phyloP scores from a whole-genome alignment of 495 filamentous ascomycete species.

The Friedmanniomyces simplex region DNA sequence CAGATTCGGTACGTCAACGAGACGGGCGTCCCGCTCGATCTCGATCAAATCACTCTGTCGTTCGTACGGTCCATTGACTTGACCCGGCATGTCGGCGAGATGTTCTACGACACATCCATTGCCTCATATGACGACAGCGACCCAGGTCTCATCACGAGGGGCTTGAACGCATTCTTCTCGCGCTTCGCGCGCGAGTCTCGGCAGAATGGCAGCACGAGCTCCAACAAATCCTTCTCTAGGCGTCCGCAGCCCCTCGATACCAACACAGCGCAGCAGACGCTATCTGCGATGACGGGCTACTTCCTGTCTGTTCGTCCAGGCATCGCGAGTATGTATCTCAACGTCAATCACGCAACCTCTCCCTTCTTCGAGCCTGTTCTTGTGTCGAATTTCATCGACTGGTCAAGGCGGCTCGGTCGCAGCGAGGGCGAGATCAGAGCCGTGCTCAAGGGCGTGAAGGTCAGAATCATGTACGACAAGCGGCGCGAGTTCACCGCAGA shows the following conservation, averaged over 20 bases:
- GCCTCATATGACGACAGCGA: background rate
- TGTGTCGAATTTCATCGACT: background rate
- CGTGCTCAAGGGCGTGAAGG: slow-evolving; percentile 7
- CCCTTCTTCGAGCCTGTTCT: slow-evolving; percentile 2
- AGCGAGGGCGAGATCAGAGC: background rate
- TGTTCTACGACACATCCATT: background rate
- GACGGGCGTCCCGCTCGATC: background rate
- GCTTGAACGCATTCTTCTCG: slow-evolving; percentile 12
- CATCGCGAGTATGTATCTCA: background rate
- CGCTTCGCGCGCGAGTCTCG: background rate
- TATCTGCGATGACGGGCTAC: background rate
- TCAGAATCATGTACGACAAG: slow-evolving; percentile 1
- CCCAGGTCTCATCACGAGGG: background rate
- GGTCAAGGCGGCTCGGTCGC: no score
- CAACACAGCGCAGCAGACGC: background rate
- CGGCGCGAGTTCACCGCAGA: background rate
- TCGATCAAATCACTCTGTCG: background rate
- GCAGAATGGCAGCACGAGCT: background rate
- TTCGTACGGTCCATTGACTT: background rate
- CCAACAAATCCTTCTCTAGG: background rate
- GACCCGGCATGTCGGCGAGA: background rate
- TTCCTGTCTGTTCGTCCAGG: slow-evolving; percentile 11
- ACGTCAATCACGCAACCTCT: slow-evolving; percentile 5
- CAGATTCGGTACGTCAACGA: slow-evolving; percentile 8
- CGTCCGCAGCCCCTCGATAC: background rate